Percentiles rank a stretch among this genome's conserved stretches.
phyloP scores from a whole-genome alignment of 2,329 filamentous ascomycete species.

The Cyphellophora europaea region DNA sequence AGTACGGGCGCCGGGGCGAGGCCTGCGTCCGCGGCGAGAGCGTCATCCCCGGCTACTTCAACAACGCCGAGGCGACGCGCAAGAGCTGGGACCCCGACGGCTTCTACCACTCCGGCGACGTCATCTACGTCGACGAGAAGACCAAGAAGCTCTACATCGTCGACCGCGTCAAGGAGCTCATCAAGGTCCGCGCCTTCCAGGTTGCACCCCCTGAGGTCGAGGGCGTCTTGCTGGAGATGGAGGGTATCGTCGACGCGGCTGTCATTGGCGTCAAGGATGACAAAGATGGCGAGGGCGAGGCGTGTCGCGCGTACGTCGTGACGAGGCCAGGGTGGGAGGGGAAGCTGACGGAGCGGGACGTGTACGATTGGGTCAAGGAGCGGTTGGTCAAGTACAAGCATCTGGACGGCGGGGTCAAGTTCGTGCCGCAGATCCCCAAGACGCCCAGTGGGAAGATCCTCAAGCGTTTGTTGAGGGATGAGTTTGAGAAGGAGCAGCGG shows the following conservation, averaged over 20 bases:
- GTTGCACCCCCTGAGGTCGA: constrained; percentile 44
- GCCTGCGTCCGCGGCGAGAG: constrained; percentile 41
- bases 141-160: constrained; percentile 12
- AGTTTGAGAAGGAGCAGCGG: constrained; percentile 7
- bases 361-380: constrained; percentile 29
- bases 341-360: constrained; percentile 32
- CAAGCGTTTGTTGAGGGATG: constrained; percentile 10
- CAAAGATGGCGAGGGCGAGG: constrained; percentile 9
- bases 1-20: constrained; percentile 39
- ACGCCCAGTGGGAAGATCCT: constrained; percentile 42
- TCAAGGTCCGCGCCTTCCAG: constrained; percentile 32
- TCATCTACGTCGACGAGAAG: constrained; percentile 32
- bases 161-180: constrained; percentile 14
- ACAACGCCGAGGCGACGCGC: constrained; percentile 26
- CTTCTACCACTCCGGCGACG: constrained; percentile 43
- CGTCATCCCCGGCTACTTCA: constrained; percentile 45
- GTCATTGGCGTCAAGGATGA: constrained; percentile 34
- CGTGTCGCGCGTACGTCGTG: constrained; percentile 13
- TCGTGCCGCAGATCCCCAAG: constrained; percentile 40
- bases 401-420: constrained; percentile 38
- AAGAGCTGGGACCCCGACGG: constrained; percentile 31
- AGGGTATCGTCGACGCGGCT: constrained; percentile 39
- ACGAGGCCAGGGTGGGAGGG: constrained; percentile 29
- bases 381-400: constrained; percentile 54
- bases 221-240: constrained; percentile 34